Evolutionary conservation across 768 basidiomycete species (phyloP).

Genomic region (Favolaschia claudopus): DNA sequence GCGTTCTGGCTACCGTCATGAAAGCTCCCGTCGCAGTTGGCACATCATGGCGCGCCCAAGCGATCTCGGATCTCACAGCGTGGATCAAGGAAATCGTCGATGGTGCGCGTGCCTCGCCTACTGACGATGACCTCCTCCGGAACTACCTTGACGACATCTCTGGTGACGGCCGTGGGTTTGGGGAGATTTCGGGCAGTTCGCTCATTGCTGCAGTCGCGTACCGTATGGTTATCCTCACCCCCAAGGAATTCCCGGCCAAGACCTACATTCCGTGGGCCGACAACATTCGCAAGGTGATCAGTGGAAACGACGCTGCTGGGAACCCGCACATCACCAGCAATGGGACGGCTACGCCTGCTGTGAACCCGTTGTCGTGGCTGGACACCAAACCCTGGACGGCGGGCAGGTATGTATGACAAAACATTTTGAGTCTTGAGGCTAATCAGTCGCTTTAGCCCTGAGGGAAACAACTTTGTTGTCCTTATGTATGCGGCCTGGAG

Average conservation of each 20-base stretch:
- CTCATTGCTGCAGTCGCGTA: slow-evolving; percentile 49
- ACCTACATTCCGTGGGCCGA: slow-evolving; percentile 37
- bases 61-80: slow-evolving; percentile 39
- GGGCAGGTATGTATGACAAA: slow-evolving; percentile 37
- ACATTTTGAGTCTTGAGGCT: not conserved
- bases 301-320: not conserved
- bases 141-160: slow-evolving; percentile 49
- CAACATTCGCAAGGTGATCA: slow-evolving; percentile 30
- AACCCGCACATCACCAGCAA: slow-evolving; percentile 34
- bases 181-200: slow-evolving; percentile 53
- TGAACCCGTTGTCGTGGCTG: slow-evolving; percentile 49
- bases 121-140: slow-evolving; percentile 47
- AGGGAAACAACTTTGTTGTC: slow-evolving; percentile 50
- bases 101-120: slow-evolving; percentile 42
- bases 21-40: slow-evolving; percentile 44
- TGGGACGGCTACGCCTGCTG: slow-evolving; percentile 45
- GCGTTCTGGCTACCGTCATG: slow-evolving; percentile 49
- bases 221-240: slow-evolving; percentile 36
- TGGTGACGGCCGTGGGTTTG: slow-evolving; percentile 46
- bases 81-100: slow-evolving; percentile 57
- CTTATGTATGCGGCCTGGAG: slow-evolving; percentile 52
- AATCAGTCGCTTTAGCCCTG: slow-evolving; percentile 31
- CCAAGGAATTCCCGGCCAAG: slow-evolving; percentile 20
- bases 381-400: slow-evolving; percentile 42
- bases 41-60: slow-evolving; percentile 29